phyloP scores from a whole-genome alignment of 768 basidiomycete species.

The Filobasidium wieringae region DNA sequence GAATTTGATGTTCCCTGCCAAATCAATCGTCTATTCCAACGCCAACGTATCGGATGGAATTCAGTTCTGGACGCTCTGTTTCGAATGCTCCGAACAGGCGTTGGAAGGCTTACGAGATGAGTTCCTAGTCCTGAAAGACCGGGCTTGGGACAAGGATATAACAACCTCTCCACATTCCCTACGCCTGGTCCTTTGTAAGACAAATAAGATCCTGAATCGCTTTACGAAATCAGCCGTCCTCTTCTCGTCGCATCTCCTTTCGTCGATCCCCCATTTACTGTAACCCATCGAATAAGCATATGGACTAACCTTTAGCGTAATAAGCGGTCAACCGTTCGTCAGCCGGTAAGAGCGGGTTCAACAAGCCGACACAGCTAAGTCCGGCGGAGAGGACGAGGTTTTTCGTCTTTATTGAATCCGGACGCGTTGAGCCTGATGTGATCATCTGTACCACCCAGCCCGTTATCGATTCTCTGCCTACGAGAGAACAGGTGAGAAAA shows the following conservation, averaged over 20 bases:
- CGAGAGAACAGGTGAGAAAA: too few relatives aligned
- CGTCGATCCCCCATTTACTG: background rate
- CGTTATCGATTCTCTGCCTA: background rate
- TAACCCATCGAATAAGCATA: background rate
- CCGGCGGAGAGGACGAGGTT: conserved; percentile 23
- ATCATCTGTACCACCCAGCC: conserved; percentile 20
- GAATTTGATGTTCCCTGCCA: conserved; percentile 73
- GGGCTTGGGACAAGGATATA: conserved; percentile 73
- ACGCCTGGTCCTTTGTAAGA: conserved; percentile 73
- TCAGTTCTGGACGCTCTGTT: background rate
- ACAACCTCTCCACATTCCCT: conserved; percentile 55
- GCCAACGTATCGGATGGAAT: background rate
- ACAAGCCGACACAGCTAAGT: conserved; percentile 20
- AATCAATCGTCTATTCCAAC: conserved; percentile 46
- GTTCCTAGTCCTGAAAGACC: conserved; percentile 78
- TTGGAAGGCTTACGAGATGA: conserved; percentile 47
- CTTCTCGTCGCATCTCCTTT: background rate
- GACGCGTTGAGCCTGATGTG: conserved; percentile 8
- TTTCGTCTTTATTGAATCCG: conserved; percentile 14
- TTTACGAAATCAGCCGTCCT: background rate
- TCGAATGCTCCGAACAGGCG: conserved; percentile 41
- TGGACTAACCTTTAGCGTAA: conserved; percentile 27
- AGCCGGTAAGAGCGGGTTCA: conserved; percentile 23
- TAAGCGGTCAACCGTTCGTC: conserved; percentile 17
- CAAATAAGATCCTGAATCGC: conserved; percentile 62